These are phyloP conservation scores for Cenchrus purpureus DNA, from an alignment of 176 grass and related monocot genomes.

Conservation along the genomic window DNA sequence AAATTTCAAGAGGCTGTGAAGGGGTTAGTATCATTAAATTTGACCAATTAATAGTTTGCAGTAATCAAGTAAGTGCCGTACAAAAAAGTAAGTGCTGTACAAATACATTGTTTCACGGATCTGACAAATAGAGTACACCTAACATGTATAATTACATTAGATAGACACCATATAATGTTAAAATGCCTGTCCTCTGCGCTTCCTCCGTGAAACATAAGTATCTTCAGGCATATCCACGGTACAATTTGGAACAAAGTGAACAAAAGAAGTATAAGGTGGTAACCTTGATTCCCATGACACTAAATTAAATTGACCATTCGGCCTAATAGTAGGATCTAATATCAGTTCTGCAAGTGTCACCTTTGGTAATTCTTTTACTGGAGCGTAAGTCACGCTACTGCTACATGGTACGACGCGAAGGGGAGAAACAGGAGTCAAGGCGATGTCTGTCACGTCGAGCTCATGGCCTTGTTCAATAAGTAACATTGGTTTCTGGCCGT, in stretches of 20 bases:
- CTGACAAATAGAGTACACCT: no score
- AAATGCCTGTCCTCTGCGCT: no score
- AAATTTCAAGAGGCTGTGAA: no score
- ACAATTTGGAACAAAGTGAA: background rate
- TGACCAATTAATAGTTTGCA: no score
- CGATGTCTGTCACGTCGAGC: background rate
- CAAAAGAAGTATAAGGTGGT: constrained; percentile 18
- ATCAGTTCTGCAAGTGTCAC: background rate
- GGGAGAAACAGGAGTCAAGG: background rate
- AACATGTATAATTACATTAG: no score
- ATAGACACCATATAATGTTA: no score
- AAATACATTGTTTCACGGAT: no score
- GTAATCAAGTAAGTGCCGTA: no score
- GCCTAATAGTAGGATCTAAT: background rate
- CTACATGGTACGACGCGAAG: background rate
- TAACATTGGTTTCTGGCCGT: background rate
- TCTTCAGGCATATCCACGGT: background rate
- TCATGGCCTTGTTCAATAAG: background rate
- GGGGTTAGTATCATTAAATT: no score
- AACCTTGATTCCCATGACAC: constrained; percentile 28
- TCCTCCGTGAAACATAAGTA: background rate
- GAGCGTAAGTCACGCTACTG: background rate
- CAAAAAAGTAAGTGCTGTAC: no score
- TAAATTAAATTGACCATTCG: background rate
- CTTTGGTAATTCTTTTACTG: background rate